Evolutionary conservation across 2,329 filamentous ascomycete species (phyloP), one percentile per base, ranked within the genome.

Genomic region (Triangularia verruculosa): DNA sequence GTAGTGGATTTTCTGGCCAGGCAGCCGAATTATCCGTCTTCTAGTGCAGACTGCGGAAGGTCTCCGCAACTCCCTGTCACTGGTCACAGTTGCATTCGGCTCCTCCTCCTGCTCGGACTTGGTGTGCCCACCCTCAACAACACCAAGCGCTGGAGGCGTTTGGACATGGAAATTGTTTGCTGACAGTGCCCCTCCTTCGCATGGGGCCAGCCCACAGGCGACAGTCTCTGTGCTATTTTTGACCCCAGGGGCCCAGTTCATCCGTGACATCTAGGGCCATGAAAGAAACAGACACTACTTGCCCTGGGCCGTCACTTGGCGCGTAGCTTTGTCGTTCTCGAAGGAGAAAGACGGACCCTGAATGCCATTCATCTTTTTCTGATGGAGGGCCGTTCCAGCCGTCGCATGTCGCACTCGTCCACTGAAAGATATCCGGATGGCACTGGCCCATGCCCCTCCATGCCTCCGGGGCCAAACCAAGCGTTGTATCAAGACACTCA

Each of bases 81-180:
- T 28, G 5, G 9, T 39, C 63, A 61, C 28, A 12, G 66, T 67
- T 27, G 60, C 60, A 67, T 39, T 63, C 61, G 64, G 64, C 63
- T 63, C 61, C 61, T 54, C 62, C 30, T 57, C 25, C 56, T n/a
- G n/a, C n/a, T 64, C 65, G 61, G 61, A 57, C 58, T 57, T 15
- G 2, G 15, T n/a, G 15, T n/a, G 34, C 13, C 34, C 15, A n/a
- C 15, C 39, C n/a, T 47, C 39, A 20, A 47, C 39, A 20, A 47
- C 39, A 47, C 39, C 39, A 22, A 47, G 39, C 39, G 39, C 39
- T 20, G 39, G n/a, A 17, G 20, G n/a, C 15, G 34, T 4, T 47
- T 47, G 39, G 51, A 24, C 22, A 54, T 54, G 51, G 51, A 54
- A 54, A 54, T 54, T 54, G 51, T 54, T 54, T 54, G 51, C 51